Conservation (phyloP, 2,329 filamentous ascomycete species). For the Microcyclospora pomicola region DNA sequence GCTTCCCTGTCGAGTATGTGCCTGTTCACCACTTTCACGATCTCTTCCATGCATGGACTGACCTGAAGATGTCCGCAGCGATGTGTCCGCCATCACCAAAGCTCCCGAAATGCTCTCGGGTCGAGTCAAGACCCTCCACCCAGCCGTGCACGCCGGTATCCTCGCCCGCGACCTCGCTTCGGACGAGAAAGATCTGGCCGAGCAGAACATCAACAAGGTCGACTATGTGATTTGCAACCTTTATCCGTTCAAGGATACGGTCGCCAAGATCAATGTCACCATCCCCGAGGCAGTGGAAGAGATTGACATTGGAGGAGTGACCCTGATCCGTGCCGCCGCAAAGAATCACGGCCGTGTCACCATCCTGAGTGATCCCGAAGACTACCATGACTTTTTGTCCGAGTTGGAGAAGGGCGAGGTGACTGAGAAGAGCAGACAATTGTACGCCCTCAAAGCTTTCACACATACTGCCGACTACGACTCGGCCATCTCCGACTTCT, state of each 20-base stretch:
- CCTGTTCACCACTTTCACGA: too few species aligned
- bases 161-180: constrained; percentile 87
- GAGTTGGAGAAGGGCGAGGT: constrained; percentile 81
- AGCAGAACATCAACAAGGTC: constrained; percentile 89
- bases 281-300: constrained; percentile 95
- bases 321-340: constrained; percentile 84
- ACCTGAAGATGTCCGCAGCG: constrained; percentile 40
- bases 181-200: constrained; percentile 90
- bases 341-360: constrained; percentile 97
- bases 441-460: constrained; percentile 93
- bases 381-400: constrained; percentile 87
- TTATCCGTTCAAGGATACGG: constrained; percentile 97
- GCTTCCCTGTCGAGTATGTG: constrained; percentile 80
- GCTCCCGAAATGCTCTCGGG: constrained; percentile 94
- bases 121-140: constrained; percentile 89
- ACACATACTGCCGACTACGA: constrained; percentile 98
- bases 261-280: constrained; percentile 93
- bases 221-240: constrained; percentile 95
- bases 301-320: constrained; percentile 96
- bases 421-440: constrained; percentile 68
- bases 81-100: constrained; percentile 88
- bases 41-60: background rate
- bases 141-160: constrained; percentile 63
- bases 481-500: constrained; percentile 85
- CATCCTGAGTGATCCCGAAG: constrained; percentile 82